These are phyloP conservation scores for Aurantiochytrium sp. DNA, from an alignment of 108 stramenopile species.

Conservation along the genomic window DNA sequence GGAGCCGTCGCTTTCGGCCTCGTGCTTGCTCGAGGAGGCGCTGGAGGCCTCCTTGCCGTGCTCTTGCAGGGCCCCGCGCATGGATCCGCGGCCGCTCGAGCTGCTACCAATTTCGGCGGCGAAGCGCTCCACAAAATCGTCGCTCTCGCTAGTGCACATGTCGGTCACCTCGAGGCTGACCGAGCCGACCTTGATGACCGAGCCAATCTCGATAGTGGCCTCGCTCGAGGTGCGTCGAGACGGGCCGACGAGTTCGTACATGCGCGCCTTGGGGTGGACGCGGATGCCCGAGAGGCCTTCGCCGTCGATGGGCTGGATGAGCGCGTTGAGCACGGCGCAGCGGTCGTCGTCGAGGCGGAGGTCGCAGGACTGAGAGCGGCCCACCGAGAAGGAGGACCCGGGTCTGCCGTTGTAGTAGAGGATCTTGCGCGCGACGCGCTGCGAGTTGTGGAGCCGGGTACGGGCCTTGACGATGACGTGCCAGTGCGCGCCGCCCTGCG, in stretches of 20 bases:
- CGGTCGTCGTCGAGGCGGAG: background rate
- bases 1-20: slow-evolving; percentile 8
- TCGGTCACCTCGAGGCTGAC: background rate
- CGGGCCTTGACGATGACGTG: slow-evolving; percentile 6
- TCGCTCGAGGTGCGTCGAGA: background rate
- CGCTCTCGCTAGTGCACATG: background rate
- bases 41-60: background rate
- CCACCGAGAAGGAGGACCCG: background rate
- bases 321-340: background rate
- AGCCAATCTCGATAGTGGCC: background rate
- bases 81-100: background rate
- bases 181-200: slow-evolving; percentile 23
- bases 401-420: background rate
- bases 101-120: background rate
- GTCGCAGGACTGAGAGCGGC: background rate
- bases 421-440: background rate
- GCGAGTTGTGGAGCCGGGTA: background rate
- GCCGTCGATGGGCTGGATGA: background rate
- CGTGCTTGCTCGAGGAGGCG: background rate
- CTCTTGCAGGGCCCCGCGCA: background rate
- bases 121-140: slow-evolving; percentile 26
- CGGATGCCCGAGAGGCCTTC: background rate
- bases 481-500: background rate
- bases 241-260: background rate
- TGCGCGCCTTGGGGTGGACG: background rate